Conservation (phyloP, 306 rosid species). For the Heteromeles arbutifolia region DNA sequence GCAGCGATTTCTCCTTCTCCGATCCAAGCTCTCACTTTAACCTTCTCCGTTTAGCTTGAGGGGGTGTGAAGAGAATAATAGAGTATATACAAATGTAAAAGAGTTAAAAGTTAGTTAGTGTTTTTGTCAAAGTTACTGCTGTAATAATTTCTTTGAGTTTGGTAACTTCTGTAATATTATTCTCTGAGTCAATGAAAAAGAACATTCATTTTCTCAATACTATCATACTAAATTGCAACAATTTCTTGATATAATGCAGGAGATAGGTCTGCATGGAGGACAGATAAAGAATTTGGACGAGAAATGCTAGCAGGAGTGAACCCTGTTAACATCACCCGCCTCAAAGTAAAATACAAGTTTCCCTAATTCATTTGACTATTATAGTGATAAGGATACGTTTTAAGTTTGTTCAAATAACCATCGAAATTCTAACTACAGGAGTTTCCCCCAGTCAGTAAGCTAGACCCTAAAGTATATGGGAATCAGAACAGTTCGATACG, state of each 20-base stretch:
- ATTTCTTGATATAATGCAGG: conserved; percentile 27
- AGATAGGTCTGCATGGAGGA: conserved; percentile 77
- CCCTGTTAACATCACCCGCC: conserved; percentile 73
- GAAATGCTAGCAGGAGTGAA: conserved; percentile 97
- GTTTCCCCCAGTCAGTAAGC: conserved; percentile 80
- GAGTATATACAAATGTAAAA: too few species aligned
- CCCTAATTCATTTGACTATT: neutral
- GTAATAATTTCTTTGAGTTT: too few species aligned
- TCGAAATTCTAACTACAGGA: conserved; percentile 38
- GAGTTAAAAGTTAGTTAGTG: too few species aligned
- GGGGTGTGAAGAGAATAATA: too few species aligned
- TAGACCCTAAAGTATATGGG: conserved; percentile 54
- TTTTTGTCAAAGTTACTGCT: too few species aligned
- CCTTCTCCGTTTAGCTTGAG: too few species aligned
- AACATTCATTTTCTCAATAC: too few species aligned
- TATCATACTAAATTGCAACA: neutral
- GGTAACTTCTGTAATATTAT: too few species aligned
- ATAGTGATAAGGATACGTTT: neutral
- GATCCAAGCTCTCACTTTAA: too few species aligned
- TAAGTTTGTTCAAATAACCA: neutral
- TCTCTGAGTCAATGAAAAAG: too few species aligned
- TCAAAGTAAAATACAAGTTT: conserved; percentile 37
- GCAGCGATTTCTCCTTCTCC: too few species aligned
- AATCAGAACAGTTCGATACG: conserved; percentile 65
- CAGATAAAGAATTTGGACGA: conserved; percentile 80